Conservation (phyloP, 306 rosid species). For the Casuarina cunninghamiana region DNA sequence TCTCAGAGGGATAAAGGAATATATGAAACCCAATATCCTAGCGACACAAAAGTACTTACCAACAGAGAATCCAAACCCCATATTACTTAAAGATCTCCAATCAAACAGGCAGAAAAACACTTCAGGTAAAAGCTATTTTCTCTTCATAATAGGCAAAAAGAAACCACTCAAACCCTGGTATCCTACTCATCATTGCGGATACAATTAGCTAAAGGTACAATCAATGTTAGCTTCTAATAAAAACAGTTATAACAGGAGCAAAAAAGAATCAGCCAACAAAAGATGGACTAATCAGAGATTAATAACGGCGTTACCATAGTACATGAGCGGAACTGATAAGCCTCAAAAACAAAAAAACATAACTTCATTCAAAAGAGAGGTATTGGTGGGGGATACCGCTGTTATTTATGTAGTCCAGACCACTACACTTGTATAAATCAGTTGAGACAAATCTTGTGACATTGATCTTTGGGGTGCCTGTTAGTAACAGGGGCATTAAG, state of each 20-base stretch:
- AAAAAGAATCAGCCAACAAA: background rate
- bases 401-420: background rate
- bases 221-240: background rate
- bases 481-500: background rate
- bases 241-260: background rate
- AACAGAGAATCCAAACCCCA: background rate
- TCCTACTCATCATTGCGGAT: background rate
- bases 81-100: background rate
- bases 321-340: background rate
- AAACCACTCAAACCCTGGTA: too few relatives aligned
- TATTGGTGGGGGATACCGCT: background rate
- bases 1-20: background rate
- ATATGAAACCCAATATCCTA: background rate
- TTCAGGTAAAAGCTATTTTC: background rate
- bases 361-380: background rate
- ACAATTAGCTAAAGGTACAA: background rate
- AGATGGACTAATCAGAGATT: background rate
- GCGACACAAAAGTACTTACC: background rate
- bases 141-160: background rate
- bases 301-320: background rate
- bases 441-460: background rate
- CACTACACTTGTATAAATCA: background rate
- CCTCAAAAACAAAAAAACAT: background rate
- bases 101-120: background rate
- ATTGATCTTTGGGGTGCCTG: background rate